phyloP scores from a whole-genome alignment of 345 rosid species.

The Excoecaria agallocha region DNA sequence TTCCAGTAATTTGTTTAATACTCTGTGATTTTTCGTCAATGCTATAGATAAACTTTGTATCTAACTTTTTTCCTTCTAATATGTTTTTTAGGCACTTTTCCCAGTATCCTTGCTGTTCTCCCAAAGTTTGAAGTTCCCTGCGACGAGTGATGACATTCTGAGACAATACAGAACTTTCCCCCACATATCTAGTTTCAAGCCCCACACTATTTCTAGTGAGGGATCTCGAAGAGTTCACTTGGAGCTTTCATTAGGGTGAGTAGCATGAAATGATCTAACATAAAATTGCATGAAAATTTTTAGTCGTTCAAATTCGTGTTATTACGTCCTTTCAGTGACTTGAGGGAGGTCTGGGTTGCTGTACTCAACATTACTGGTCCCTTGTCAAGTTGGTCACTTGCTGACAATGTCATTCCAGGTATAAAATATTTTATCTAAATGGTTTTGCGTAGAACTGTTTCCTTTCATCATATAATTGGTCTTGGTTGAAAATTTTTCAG shows the following conservation, averaged over 20 bases:
- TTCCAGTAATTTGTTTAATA: neutral
- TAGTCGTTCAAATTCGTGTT: neutral
- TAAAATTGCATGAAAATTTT: neutral
- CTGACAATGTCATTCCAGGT: conserved; percentile 78
- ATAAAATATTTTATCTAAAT: conserved; percentile 4
- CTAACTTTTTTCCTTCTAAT: neutral
- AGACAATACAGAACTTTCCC: conserved; percentile 57
- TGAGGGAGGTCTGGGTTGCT: conserved; percentile 88
- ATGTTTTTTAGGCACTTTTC: conserved; percentile 55
- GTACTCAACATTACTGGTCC: conserved; percentile 93
- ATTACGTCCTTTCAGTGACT: conserved; percentile 51
- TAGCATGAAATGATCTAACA: conserved; percentile 7
- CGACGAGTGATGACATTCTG: conserved; percentile 49
- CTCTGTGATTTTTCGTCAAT: neutral
- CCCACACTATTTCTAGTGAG: conserved; percentile 30
- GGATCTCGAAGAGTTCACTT: conserved; percentile 78
- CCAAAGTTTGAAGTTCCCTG: conserved; percentile 71
- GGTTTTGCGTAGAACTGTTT: neutral
- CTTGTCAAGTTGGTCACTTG: conserved; percentile 88
- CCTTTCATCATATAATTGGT: neutral
- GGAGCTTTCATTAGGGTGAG: conserved; percentile 92
- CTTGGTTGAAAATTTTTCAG: conserved; percentile 36
- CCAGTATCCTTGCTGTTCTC: conserved; percentile 72
- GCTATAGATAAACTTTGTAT: neutral
- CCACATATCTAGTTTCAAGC: conserved; percentile 45